Evolutionary conservation across 495 filamentous ascomycete genomes (phyloP).

Genomic region (Annulohypoxylon bovei): DNA sequence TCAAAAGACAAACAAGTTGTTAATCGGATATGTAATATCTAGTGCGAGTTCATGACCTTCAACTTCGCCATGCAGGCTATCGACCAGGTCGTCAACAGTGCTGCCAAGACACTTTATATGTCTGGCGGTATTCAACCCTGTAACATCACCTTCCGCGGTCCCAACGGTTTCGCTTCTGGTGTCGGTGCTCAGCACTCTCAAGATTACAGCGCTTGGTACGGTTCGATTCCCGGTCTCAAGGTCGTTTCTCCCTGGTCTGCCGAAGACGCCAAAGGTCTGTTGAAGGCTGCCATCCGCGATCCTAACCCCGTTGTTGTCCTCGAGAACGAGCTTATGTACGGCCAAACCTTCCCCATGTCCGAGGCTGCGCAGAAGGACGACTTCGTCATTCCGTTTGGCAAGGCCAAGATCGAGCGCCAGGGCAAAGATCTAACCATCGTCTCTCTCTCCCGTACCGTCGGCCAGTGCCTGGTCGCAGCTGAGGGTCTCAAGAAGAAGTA

Average conservation of each 20-base stretch:
- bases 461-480: constrained; percentile 88
- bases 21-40: constrained; percentile 26
- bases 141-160: constrained; percentile 98
- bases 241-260: constrained; percentile 95
- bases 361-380: constrained; percentile 93
- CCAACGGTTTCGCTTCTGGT: constrained; percentile 96
- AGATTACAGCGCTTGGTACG: constrained; percentile 98
- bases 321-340: constrained; percentile 98
- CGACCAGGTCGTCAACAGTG: constrained; percentile 99
- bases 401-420: constrained; percentile 96
- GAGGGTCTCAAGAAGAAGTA: constrained; percentile 93
- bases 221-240: constrained; percentile 96
- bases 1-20: background rate
- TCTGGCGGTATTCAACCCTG: constrained; percentile 99
- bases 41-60: constrained; percentile 99
- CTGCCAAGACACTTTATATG: constrained; percentile 99
- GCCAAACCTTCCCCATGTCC: constrained; percentile 93
- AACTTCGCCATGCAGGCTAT: constrained; percentile 99
- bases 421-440: constrained; percentile 98
- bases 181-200: constrained; percentile 98
- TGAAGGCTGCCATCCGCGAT: constrained; percentile 98
- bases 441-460: constrained; percentile 92
- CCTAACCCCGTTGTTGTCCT: constrained; percentile 95
- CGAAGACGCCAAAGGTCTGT: constrained; percentile 96
- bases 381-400: constrained; percentile 95